Evolutionary conservation across 805 yeast genomes (phyloP), one percentile per base, ranked within the genome.

Genomic region (Metschnikowia matae): DNA sequence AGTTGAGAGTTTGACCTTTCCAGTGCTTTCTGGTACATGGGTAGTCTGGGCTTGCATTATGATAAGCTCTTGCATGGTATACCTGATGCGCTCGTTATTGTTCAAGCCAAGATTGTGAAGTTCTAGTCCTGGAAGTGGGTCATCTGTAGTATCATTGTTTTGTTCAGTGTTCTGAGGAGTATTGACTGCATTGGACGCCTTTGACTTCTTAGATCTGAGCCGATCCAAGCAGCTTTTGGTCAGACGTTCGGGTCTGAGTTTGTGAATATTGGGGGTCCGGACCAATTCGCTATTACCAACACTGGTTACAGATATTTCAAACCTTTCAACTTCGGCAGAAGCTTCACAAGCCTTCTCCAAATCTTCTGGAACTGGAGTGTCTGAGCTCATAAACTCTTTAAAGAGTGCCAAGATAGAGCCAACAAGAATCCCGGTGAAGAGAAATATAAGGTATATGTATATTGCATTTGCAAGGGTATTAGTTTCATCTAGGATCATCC

Each of bases 391-490:
- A 44, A 46, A 53, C 40, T 51, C 56, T 15, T 51, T 51, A 3
- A 40, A 11, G 26, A 37, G 42, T 29, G 50, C 44, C 21, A 44
- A 23, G 8, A 46, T 21, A 21, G 54, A 46, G 11, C 52, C 56
- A n/a, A 46, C 23, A 14, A 52, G 31, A 37, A 48, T 47, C 8
- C 53, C 45, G 2, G 44, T 34, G 37, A 46, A 51, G 13, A 51
- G 46, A 37, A 52, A 42, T 14, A 48, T 29, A 37, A 54, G 48
- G 37, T 51, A 54, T 3, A 54, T 52, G 41, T 54, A 54, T 18
- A 54, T 46, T 21, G 56, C 53, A 42, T 54, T 54, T 17, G 56
- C 53, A 37, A 54, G 23, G 21, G 50, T 43, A 34, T 48, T 53
- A 21, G 50, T 51, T 21, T 43, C 54, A 32, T 52, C 51, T 47